Conservation (phyloP, 768 basidiomycete genomes). For the Psilocybe subaeruginosa region DNA sequence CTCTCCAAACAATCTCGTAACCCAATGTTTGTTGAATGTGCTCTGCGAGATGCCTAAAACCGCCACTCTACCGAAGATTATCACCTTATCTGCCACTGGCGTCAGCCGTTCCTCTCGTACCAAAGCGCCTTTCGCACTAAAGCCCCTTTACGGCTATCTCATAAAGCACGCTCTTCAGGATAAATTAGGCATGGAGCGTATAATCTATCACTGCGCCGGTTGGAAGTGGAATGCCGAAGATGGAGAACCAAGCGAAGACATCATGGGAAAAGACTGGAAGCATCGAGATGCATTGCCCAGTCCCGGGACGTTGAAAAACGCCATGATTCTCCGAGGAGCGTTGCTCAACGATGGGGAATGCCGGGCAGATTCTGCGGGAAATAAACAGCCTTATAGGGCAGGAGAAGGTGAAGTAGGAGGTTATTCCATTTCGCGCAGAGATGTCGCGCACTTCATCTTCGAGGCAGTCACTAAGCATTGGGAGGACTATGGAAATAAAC, state of each 20-base stretch:
- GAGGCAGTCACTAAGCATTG: constrained; percentile 48
- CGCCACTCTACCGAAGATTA: constrained; percentile 39
- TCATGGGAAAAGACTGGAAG: constrained; percentile 48
- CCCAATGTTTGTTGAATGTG: constrained; percentile 54
- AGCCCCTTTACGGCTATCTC: constrained; percentile 48
- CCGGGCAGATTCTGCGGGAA: constrained; percentile 33
- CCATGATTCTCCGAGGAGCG: constrained; percentile 35
- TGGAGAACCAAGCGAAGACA: constrained; percentile 38
- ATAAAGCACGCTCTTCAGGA: constrained; percentile 54
- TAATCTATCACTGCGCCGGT: constrained; percentile 49
- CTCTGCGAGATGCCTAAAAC: constrained; percentile 53
- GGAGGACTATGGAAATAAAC: constrained; percentile 54
- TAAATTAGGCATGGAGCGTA: constrained; percentile 60
- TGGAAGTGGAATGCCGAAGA: constrained; percentile 45
- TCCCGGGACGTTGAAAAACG: constrained; percentile 43
- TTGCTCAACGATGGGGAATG: constrained; percentile 26
- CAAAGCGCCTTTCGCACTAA: constrained; percentile 46
- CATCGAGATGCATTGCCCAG: constrained; percentile 40
- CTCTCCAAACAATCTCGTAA: constrained; percentile 55
- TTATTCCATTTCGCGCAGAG: constrained; percentile 57
- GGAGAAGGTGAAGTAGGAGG: constrained; percentile 42
- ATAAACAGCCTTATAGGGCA: constrained; percentile 42
- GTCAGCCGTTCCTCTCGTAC: constrained; percentile 45
- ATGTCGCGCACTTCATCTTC: constrained; percentile 67
- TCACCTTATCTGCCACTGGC: constrained; percentile 55